Percentiles rank a stretch among this genome's conserved stretches.
phyloP scores from a whole-genome alignment of 345 rosid genomes.

The Pelargonium nanum region DNA sequence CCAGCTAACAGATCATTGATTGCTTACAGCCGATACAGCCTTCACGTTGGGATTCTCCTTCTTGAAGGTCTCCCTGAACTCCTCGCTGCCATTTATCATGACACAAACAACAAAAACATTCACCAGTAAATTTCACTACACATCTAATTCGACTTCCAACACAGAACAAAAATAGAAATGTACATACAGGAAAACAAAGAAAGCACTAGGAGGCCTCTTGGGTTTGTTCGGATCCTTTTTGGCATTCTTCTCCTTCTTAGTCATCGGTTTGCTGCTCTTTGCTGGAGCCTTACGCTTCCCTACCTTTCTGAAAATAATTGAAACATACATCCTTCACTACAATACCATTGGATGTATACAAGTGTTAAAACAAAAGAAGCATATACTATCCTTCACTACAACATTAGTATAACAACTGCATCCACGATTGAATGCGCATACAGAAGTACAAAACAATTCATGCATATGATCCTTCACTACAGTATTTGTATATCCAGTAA shows the following conservation, averaged over 20 bases:
- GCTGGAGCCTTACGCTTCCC: slow-evolving; percentile 54
- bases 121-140: background rate
- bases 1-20: background rate
- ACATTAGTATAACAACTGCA: no score
- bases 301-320: slow-evolving; percentile 28
- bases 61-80: slow-evolving; percentile 55
- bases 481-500: background rate
- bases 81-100: slow-evolving; percentile 34
- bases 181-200: slow-evolving; percentile 63
- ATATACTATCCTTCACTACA: no score
- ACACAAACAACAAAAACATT: background rate
- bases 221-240: slow-evolving; percentile 67
- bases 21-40: slow-evolving; percentile 67
- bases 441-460: no score
- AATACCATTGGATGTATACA: no score
- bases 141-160: background rate
- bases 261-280: slow-evolving; percentile 19
- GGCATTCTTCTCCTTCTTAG: slow-evolving; percentile 27
- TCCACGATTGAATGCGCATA: no score
- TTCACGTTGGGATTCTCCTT: slow-evolving; percentile 57
- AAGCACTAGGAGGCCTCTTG: slow-evolving; percentile 69
- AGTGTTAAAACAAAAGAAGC: no score
- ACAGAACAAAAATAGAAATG: background rate
- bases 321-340: background rate
- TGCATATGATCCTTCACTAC: slow-evolving; percentile 1